Percentiles rank a stretch among this genome's conserved stretches.
These are phyloP conservation scores for Salvia hispanica DNA, from an alignment of 257 asterid genomes.

Conservation along the genomic window DNA sequence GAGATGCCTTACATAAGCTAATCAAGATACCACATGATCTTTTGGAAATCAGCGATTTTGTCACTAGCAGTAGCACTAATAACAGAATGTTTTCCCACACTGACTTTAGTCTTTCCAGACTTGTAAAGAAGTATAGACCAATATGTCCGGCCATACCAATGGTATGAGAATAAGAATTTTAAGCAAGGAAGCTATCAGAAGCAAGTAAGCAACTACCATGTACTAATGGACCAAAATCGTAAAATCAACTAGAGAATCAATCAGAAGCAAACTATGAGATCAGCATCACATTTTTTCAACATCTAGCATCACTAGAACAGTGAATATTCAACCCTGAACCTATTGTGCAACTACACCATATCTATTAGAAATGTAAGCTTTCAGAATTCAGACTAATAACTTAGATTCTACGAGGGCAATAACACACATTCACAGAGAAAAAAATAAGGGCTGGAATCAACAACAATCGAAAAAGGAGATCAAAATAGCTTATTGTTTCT, in stretches of 20 bases:
- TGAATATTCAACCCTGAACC: neutral
- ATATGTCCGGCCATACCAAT: conserved; percentile 63
- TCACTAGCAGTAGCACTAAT: conserved; percentile 97
- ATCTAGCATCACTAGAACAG: conserved; percentile 7
- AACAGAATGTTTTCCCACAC: conserved; percentile 88
- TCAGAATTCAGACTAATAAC: neutral
- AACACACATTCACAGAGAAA: neutral
- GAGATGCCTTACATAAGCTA: conserved; percentile 67
- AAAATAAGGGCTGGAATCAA: neutral
- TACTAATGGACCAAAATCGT: conserved; percentile 3
- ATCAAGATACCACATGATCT: conserved; percentile 76
- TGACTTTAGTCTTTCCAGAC: conserved; percentile 82
- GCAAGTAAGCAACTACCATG: neutral
- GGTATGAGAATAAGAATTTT: conserved; percentile 12
- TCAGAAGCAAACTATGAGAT: conserved; percentile 11
- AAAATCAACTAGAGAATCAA: neutral
- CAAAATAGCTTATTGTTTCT: neutral
- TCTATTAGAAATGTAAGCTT: neutral
- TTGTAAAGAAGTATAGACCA: conserved; percentile 96
- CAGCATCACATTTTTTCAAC: neutral
- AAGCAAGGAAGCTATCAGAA: conserved; percentile 1
- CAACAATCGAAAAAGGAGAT: neutral
- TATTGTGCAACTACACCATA: neutral
- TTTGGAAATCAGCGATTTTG: conserved; percentile 96
- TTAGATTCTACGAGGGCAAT: neutral